Percentiles rank a stretch among this genome's conserved stretches.
Evolutionary conservation across 306 rosid species (phyloP).

Genomic region (Pachyrhizus erosus): DNA sequence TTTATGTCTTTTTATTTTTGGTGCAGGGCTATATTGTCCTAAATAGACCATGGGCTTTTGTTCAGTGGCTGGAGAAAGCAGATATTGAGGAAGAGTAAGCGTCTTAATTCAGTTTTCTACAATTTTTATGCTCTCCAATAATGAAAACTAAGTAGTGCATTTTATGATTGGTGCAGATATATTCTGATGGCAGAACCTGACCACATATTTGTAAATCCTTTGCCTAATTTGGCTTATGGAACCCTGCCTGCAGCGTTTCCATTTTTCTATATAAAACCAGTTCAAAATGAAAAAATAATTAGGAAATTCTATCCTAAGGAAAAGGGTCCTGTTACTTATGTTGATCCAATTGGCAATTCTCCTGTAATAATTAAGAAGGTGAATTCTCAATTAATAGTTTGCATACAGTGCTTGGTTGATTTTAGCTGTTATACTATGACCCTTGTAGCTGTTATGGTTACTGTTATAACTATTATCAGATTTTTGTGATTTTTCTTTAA

Average conservation of each 20-base stretch:
- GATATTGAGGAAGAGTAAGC: constrained; percentile 84
- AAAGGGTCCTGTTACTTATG: constrained; percentile 77
- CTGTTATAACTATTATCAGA: background rate
- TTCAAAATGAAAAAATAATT: constrained; percentile 66
- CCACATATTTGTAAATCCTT: constrained; percentile 78
- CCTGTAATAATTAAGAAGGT: constrained; percentile 94
- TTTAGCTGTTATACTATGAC: constrained; percentile 4
- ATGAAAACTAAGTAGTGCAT: constrained; percentile 42
- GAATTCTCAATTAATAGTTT: constrained; percentile 42
- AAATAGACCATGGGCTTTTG: constrained; percentile 98
- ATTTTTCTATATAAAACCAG: constrained; percentile 87
- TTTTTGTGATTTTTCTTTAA: constrained; percentile 16
- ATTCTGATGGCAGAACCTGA: constrained; percentile 99
- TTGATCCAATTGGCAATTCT: constrained; percentile 97
- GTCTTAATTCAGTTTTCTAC: constrained; percentile 8
- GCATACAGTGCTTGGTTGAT: constrained; percentile 20
- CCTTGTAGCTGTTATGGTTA: constrained; percentile 11
- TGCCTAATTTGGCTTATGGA: constrained; percentile 82
- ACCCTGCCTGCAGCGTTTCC: constrained; percentile 74
- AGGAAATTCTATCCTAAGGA: constrained; percentile 81
- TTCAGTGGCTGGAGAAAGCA: constrained; percentile 96
- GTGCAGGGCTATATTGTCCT: constrained; percentile 88
- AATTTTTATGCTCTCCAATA: constrained; percentile 3
- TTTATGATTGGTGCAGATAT: constrained; percentile 76
- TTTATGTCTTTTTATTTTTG: constrained; percentile 26